Conservation (phyloP, 192 early-diverging fungal genomes). For the Podila verticillata region DNA sequence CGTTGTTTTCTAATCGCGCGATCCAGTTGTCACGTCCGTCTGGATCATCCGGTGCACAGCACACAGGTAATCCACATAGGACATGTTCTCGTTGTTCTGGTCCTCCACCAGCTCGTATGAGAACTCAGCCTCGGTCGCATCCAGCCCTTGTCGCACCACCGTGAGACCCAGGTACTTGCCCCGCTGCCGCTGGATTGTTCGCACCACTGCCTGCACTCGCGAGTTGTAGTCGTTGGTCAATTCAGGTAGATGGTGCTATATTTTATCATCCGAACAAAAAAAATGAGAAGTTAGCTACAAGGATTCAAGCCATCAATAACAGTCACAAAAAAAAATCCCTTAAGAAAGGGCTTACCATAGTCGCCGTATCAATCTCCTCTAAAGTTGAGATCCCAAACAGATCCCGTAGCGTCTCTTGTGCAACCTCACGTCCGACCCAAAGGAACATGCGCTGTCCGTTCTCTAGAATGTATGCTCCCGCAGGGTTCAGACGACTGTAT, state of each 20-base stretch:
- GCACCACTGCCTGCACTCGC: conserved; percentile 42
- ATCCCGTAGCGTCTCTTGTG: conserved; percentile 70
- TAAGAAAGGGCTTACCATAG: conserved; percentile 58
- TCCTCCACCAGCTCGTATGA: conserved; percentile 85
- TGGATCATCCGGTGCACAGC: conserved; percentile 90
- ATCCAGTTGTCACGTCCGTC: conserved; percentile 62
- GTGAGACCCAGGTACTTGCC: conserved; percentile 72
- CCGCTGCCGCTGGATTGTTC: conserved; percentile 72
- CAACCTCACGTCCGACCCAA: conserved; percentile 87
- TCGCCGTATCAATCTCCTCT: conserved; percentile 72
- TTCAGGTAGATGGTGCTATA: conserved; percentile 72
- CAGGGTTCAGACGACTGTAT: conserved; percentile 75
- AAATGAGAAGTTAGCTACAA: conserved; percentile 18
- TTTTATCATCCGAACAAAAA: background rate
- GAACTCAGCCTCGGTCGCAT: conserved; percentile 85
- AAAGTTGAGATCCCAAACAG: conserved; percentile 84
- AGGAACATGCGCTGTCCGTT: conserved; percentile 80
- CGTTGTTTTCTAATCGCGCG: conserved; percentile 5
- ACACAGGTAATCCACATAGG: conserved; percentile 94
- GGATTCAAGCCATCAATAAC: background rate
- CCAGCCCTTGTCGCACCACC: conserved; percentile 87
- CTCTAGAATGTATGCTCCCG: conserved; percentile 88
- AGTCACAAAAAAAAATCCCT: background rate
- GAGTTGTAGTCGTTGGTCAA: conserved; percentile 66
- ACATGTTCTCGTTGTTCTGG: conserved; percentile 86